Evolutionary conservation across 345 rosid genomes (phyloP).

Genomic region (Rhodomyrtus tomentosa): DNA sequence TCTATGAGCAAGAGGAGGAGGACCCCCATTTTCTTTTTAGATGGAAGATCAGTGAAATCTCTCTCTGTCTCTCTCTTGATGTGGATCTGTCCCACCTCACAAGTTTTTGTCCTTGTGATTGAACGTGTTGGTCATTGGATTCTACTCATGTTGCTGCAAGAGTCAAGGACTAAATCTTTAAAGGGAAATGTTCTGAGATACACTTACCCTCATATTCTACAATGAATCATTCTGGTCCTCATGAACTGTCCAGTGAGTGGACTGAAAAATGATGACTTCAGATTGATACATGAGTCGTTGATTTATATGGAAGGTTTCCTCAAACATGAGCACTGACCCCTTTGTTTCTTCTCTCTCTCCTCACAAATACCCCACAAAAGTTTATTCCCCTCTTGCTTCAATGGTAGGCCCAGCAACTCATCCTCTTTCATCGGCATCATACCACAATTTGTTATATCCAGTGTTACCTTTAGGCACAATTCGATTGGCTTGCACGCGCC

Average conservation of each 20-base stretch:
- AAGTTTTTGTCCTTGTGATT: not conserved
- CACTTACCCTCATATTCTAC: not conserved
- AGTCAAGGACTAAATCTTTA: not conserved
- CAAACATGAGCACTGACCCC: not conserved
- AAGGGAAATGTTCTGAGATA: not conserved
- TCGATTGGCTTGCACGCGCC: not conserved
- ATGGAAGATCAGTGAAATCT: not conserved
- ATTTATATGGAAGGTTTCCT: not conserved
- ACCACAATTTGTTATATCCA: not conserved
- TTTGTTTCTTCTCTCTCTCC: not conserved
- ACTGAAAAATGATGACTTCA: not conserved
- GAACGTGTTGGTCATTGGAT: not conserved
- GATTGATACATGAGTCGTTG: not conserved
- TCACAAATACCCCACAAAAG: not conserved
- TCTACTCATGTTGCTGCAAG: not conserved
- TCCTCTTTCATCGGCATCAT: not conserved
- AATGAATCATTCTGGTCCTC: not conserved
- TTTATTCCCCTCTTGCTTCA: not conserved
- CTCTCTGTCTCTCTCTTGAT: not conserved
- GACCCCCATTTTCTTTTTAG: not conserved
- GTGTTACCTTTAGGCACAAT: not conserved
- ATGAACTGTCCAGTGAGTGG: not conserved
- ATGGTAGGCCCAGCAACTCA: not conserved
- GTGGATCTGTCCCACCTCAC: not conserved
- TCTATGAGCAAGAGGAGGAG: not conserved